Evolutionary conservation across 106 monocot genomes (phyloP), one percentile per base, ranked within the genome.

Genomic region (Ottelia alismoides): DNA sequence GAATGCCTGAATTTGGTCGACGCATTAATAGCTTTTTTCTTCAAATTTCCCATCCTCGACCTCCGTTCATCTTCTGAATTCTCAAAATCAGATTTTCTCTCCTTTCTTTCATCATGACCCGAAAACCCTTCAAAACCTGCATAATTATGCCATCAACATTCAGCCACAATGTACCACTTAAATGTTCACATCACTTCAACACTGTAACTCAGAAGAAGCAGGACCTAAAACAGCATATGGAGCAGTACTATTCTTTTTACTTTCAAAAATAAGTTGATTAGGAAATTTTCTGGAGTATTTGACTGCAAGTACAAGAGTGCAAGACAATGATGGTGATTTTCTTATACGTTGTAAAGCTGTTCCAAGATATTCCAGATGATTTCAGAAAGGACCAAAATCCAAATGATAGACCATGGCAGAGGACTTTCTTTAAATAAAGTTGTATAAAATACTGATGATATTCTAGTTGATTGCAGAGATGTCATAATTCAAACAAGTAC

Each of bases 11-110:
- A 81, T 65, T 80, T 90, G 25, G 63, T 74, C 16, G 83, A 83
- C 20, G 88, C 88, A 71, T 64, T 77, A 40, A 84, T 58, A 3
- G 89, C 89, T 47, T 67, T 80, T 47, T 80, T 84, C 75, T 80
- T 90, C 30, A 90, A 64, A 27, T 74, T 71, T 27, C 74, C 74
- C 22, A 80, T 71, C 45, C 68, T 81, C 26, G 74, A 68, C 59
- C 71, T 85, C 60, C 67, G 80, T 32, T 85, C 80, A 67, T 80
- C 80, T 65, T 85, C 85, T 21, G 85, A 85, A 44, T 74, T 85
- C 28, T 80, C 80, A 56, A 77, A 70, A 65, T 80, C 80, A 20
- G 80, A 76, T 57, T 80, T 90, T 46, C 73, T 47, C 20, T 90
- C 84, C 68, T 61, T 80, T 66, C 57, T 65, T 35, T 80, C 89